Percentiles rank a stretch among this genome's conserved stretches.
These are phyloP conservation scores for Priceomyces castillae DNA, from an alignment of 805 yeast genomes.

Conservation along the genomic window DNA sequence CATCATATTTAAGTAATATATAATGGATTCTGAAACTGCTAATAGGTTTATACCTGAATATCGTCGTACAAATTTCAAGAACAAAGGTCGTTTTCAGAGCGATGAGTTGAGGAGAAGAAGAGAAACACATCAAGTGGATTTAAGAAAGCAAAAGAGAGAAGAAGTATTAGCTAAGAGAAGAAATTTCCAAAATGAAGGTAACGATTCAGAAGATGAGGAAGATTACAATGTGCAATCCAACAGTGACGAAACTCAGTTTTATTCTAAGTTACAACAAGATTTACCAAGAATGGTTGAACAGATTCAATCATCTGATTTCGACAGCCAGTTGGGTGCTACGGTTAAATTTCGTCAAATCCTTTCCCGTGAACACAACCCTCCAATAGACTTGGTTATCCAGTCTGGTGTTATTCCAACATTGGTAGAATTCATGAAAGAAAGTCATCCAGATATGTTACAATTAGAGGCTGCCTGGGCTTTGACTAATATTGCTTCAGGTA, in stretches of 20 bases:
- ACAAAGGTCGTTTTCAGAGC: conserved; percentile 87
- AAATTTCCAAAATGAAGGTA: conserved; percentile 51
- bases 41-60: conserved; percentile 92
- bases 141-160: conserved; percentile 94
- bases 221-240: conserved; percentile 43
- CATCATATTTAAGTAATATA: conserved; percentile 5
- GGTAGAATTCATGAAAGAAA: conserved; percentile 73
- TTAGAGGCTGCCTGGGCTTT: conserved; percentile 99
- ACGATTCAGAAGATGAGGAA: conserved; percentile 45
- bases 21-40: conserved; percentile 74
- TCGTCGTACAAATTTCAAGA: conserved; percentile 94
- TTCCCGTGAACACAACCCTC: conserved; percentile 93
- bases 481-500: conserved; percentile 95
- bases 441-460: conserved; percentile 83
- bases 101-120: conserved; percentile 98
- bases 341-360: conserved; percentile 89
- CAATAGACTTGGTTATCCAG: conserved; percentile 88
- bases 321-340: conserved; percentile 82
- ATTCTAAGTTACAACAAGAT: conserved; percentile 49
- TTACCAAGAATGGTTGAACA: conserved; percentile 83
- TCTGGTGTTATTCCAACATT: conserved; percentile 91
- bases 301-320: conserved; percentile 71
- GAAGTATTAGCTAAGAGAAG: conserved; percentile 93
- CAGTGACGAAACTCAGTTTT: conserved; percentile 43
- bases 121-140: conserved; percentile 94